Conservation (phyloP, 371 early-diverging fungal species). For the Lichtheimia ramosa region DNA sequence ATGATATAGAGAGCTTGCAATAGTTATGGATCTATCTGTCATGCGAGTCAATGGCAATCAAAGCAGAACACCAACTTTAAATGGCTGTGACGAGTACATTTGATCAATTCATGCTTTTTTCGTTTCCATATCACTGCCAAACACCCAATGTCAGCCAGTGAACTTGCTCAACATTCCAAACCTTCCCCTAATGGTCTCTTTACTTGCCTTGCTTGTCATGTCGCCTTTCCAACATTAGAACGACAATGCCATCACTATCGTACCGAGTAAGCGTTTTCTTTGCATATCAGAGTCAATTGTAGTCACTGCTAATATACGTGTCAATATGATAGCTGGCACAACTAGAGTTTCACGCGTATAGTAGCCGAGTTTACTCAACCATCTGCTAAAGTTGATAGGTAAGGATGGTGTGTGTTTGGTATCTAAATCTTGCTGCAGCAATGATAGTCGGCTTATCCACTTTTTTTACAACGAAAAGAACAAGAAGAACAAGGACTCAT, state of each 20-base stretch:
- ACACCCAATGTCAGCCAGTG: background rate
- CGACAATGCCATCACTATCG: conserved; percentile 84
- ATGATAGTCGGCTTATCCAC: background rate
- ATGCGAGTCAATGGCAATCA: too few species aligned
- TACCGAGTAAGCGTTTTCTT: conserved; percentile 54
- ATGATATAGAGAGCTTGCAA: too few species aligned
- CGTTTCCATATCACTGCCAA: too few species aligned
- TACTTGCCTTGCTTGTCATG: conserved; percentile 81
- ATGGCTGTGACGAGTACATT: too few species aligned
- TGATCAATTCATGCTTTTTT: too few species aligned
- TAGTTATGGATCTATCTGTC: too few species aligned
- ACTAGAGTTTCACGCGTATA: conserved; percentile 88
- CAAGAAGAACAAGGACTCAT: conserved; percentile 40
- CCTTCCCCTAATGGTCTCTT: conserved; percentile 20
- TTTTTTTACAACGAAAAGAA: conserved; percentile 40
- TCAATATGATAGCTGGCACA: conserved; percentile 65
- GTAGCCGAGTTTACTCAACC: conserved; percentile 74
- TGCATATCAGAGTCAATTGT: background rate
- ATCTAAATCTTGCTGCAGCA: background rate
- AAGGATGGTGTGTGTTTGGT: too few species aligned
- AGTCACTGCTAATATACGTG: background rate
- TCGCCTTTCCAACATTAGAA: conserved; percentile 82
- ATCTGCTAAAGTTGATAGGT: conserved; percentile 64
- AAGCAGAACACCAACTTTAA: too few species aligned
- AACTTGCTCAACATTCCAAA: background rate